Evolutionary conservation across 2,329 filamentous ascomycete species (phyloP).

Genomic region (Ascocoryne sarcoides): DNA sequence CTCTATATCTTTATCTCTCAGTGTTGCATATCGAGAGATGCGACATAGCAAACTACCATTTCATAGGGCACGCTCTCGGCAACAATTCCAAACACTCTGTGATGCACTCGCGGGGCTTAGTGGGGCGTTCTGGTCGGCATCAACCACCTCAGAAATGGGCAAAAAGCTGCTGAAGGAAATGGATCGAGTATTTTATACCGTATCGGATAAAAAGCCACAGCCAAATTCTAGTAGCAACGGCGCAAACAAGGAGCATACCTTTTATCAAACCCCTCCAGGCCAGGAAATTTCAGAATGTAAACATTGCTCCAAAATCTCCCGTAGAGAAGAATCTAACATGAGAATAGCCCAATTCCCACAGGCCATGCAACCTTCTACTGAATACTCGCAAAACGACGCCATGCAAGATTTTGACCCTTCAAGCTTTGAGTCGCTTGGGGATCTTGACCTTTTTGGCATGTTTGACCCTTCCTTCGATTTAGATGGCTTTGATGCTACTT

Average conservation of each 20-base stretch:
- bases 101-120: conserved; percentile 43
- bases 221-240: conserved; percentile 1
- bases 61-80: conserved; percentile 47
- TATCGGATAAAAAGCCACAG: conserved; percentile 6
- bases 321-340: neutral
- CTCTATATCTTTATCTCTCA: conserved; percentile 50
- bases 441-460: conserved; percentile 20
- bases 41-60: conserved; percentile 50
- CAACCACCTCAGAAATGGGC: conserved; percentile 22
- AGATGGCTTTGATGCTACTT: conserved; percentile 17
- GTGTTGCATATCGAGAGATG: conserved; percentile 56
- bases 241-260: neutral
- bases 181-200: conserved; percentile 15
- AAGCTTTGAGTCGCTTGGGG: conserved; percentile 11
- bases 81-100: conserved; percentile 46
- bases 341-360: neutral
- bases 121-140: conserved; percentile 49
- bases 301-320: neutral
- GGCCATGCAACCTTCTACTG: conserved; percentile 1
- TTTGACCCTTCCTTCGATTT: conserved; percentile 22
- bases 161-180: conserved; percentile 20
- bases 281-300: neutral
- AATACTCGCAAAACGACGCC: neutral
- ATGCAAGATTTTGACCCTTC: conserved; percentile 15
- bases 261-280: neutral